Evolutionary conservation across 1,139 yeast species (phyloP), one percentile per base, ranked within the genome.

Genomic region (Saccharomyces hybrid): DNA sequence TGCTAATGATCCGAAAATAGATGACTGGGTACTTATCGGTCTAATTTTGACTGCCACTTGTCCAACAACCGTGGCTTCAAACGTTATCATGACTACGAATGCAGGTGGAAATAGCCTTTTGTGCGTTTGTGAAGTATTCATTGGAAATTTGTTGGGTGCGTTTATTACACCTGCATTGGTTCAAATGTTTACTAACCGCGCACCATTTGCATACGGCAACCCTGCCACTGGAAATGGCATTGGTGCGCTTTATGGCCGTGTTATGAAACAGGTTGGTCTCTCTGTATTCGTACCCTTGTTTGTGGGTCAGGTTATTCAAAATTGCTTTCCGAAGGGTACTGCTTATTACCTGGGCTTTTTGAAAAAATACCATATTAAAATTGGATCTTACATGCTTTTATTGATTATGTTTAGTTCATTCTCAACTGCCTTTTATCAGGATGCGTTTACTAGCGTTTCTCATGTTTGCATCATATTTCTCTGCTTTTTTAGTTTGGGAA

Each of bases 31-130:
- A 59, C 73, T 89, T 48, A 87, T 81, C 55, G 96, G 97, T 0
- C 71, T 89, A 60, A 80, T 90, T 41, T 85, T 88, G 49, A 86
- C 95, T 2, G 88, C 88, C 49, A 80, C 93, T 4, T 88, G 95
- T 68, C 96, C 96, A 44, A 90, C 96, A 13, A 89, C 96, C 0
- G 95, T 89, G 20, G 83, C 93, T 0, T 89, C 91, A 4, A 89
- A 89, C 67, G 96, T 89, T 50, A 91, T 89, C 28, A 88, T 89
- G 96, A 89, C 97, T n/a, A 79, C 80, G 53, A 78, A 77, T 55
- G 91, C 95, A 0, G 83, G 84, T 61, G 96, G 96, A 5, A 88
- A 88, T 68, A 91, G 83, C 58, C 73, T 87, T 27, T 73, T 89
- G 54, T 85, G 96, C 25, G 73, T 88, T 13, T 85, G 95, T 69